Evolutionary conservation across 257 asterid species (phyloP), one percentile per base, ranked within the genome.

Genomic region (Scutellaria galericulata): DNA sequence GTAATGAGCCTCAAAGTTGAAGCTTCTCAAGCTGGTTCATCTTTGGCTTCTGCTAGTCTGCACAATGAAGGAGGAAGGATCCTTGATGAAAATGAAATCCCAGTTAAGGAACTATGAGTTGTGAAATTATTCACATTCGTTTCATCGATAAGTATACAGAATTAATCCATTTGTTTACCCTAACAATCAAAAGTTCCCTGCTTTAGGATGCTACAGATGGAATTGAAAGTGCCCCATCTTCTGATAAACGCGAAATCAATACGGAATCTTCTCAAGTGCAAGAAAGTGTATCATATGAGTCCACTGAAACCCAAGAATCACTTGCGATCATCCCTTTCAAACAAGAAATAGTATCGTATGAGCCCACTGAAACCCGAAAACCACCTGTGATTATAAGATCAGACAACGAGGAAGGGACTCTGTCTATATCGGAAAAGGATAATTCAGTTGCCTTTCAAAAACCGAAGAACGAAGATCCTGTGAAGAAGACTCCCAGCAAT

Each of bases 141-240:
- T 66, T 60, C 68, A 24, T 69, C 24, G n/a, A 45, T 7, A 44
- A n/a, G 11, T 35, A 45, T 27, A 50, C 15, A 7, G 35, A 65
- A 62, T 40, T 31, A 70, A 48, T 74, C 73, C 70, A 14, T 73
- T 70, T 63, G 73, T 66, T 78, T 73, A 70, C 40, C 78, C 87
- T 87, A 83, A 92, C 82, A 66, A 79, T 63, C 70, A 37, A 15
- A 77, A 60, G 80, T 86, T 78, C 10, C 74, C 83, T 86, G 86
- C 80, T 79, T 83, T 89, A 90, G 96, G 84, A 84, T 88, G 83
- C 89, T 70, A 78, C 84, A 84, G 90, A 90, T 76, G 75, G 61
- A 71, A 72, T 78, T 69, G 83, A 75, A 76, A 63, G 62, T 72
- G 80, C 80, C 55, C 82, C 81, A 46, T 79, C 77, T 81, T 75